Percentiles rank a stretch among this genome's conserved stretches.
phyloP scores from a whole-genome alignment of 2,329 filamentous ascomycete species.

The Neonectria coccinea region DNA sequence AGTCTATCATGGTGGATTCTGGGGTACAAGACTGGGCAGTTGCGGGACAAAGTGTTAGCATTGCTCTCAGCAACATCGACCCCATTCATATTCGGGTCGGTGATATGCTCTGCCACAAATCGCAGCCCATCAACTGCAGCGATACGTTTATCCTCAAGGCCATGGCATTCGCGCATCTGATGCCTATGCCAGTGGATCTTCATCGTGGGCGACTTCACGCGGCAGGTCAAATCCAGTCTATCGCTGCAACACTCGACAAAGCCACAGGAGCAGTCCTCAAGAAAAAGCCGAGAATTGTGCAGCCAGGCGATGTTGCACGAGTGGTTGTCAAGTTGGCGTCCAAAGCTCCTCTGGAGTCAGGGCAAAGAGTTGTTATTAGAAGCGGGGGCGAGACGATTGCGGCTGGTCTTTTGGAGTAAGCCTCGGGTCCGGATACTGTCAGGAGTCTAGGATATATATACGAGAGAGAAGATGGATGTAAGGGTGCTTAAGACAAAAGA shows the following conservation, averaged over 20 bases:
- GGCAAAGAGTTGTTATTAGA: conserved; percentile 83
- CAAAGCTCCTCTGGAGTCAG: conserved; percentile 83
- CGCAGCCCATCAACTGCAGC: conserved; percentile 75
- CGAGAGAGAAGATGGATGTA: background rate
- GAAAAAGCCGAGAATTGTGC: conserved; percentile 87
- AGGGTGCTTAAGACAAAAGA: background rate
- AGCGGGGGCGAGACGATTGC: conserved; percentile 86
- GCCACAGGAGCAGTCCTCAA: conserved; percentile 78
- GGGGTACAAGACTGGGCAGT: conserved; percentile 87
- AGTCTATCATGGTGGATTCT: conserved; percentile 81
- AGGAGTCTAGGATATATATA: background rate
- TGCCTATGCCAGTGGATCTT: conserved; percentile 90
- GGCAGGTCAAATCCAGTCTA: conserved; percentile 76
- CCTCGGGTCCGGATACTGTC: background rate
- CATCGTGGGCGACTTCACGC: conserved; percentile 87
- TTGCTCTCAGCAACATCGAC: conserved; percentile 90
- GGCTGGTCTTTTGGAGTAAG: conserved; percentile 83
- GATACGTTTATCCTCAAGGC: conserved; percentile 85
- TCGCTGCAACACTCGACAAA: conserved; percentile 84
- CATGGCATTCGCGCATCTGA: conserved; percentile 88
- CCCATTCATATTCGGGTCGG: conserved; percentile 83
- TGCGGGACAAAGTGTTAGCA: conserved; percentile 86
- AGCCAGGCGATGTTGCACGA: conserved; percentile 81
- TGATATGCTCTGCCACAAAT: conserved; percentile 83
- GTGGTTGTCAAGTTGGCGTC: conserved; percentile 79